phyloP scores from a whole-genome alignment of 2,329 filamentous ascomycete genomes.

The Colletotrichum sp. region DNA sequence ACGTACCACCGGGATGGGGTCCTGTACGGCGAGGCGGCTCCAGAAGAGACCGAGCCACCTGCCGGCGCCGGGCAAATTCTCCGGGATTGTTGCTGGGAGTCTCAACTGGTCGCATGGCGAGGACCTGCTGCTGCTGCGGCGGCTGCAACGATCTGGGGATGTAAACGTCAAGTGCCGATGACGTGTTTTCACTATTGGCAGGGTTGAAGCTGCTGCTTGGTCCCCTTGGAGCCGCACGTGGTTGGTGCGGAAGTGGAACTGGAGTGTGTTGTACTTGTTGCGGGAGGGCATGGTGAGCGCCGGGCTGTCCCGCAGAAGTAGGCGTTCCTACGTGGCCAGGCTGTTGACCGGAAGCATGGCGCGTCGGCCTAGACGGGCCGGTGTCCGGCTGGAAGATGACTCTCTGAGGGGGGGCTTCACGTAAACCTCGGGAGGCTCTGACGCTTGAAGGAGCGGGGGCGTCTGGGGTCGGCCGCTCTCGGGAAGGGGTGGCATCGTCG shows the following conservation, averaged over 20 bases:
- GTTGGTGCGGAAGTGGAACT: slow-evolving; percentile 28
- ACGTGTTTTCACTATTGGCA: slow-evolving; percentile 59
- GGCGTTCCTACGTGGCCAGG: slow-evolving; percentile 28
- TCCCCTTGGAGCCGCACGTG: slow-evolving; percentile 37
- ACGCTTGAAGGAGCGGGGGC: slow-evolving; percentile 54
- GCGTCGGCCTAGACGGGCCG: slow-evolving; percentile 65
- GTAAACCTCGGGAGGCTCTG: slow-evolving; percentile 67
- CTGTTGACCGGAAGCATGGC: slow-evolving; percentile 50
- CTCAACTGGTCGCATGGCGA: slow-evolving; percentile 74
- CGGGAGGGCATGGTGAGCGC: slow-evolving; percentile 26
- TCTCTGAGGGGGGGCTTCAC: slow-evolving; percentile 84
- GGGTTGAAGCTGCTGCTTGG: slow-evolving; percentile 56
- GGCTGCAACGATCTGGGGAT: slow-evolving; percentile 57
- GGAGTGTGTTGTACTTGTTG: slow-evolving; percentile 30
- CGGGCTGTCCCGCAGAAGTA: slow-evolving; percentile 21
- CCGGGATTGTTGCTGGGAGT: slow-evolving; percentile 77
- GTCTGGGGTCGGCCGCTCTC: slow-evolving; percentile 57
- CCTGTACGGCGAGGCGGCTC: slow-evolving; percentile 13
- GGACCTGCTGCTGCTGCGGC: slow-evolving; percentile 64
- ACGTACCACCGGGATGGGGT: slow-evolving; percentile 65
- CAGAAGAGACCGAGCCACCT: slow-evolving; percentile 35
- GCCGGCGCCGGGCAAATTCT: slow-evolving; percentile 67
- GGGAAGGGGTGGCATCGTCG: slow-evolving; percentile 53
- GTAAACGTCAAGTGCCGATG: slow-evolving; percentile 62
- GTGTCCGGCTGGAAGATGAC: slow-evolving; percentile 86